Evolutionary conservation across 192 early-diverging fungal genomes (phyloP), one percentile per base, ranked within the genome.

Genomic region (Jimgerdemannia lactiflua): DNA sequence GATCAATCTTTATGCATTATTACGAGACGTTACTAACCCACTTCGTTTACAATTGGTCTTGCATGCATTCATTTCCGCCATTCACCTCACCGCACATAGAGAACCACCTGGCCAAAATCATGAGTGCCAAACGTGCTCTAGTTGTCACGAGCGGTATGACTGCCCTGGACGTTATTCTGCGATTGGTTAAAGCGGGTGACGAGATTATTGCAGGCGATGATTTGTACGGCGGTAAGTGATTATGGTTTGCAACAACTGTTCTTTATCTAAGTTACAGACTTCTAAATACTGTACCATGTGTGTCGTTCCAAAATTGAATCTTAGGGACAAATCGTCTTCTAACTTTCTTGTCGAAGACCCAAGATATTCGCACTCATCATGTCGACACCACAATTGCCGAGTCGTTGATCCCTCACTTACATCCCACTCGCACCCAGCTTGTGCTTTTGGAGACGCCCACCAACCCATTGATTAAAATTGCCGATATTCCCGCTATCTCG

Each of bases 151-250:
- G 92, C 64, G 97, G 97, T 20, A 99, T 99, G 97, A 90, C 90
- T 39, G 95, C 96, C 14, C 84, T 99, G 67, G 97, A 99, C 85
- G 93, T 95, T 4, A 94, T 99, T 59, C 83, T 92, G 39, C 91
- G 97, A 49, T 83, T 99, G 11, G 95, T 96, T 49, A 91, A 92
- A 80, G 73, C 87, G 4, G 96, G 95, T 44, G 94, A 97, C 74
- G 93, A 98, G 78, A 90, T 99, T 67, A 92, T 99, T 83, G 93
- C 96, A 3, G 97, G 97, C 39, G 92, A 96, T 79, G 97, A 99
- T 86, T 84, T 99, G 9, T 99, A 99, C 81, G 97, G 97, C 70
- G 97, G 49, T 59, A 59, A 59, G 49, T 2, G 49, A 59, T 29
- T 29, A 59, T 59, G 49, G 14, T 95, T 88, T 41, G 10, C 54